A percentile compares a stretch with the other conserved stretches of the same genome.
Evolutionary conservation across 1,139 yeast species (phyloP).

Genomic region (Pichia sp.): DNA sequence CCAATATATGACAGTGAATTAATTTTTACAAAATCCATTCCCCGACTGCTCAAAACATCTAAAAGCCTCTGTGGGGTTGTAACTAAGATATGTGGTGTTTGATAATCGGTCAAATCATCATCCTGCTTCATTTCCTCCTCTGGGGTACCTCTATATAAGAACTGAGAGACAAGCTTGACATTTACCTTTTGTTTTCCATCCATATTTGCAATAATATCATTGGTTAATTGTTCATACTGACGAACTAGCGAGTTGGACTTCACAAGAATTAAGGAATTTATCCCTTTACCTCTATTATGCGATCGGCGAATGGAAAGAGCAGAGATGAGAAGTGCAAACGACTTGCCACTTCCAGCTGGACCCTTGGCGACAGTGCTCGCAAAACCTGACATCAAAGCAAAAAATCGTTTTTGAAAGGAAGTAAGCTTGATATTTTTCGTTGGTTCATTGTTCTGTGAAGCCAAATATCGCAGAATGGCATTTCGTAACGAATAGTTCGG

Average conservation of each 20-base stretch:
- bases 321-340: conserved; percentile 25
- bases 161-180: conserved; percentile 26
- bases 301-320: conserved; percentile 26
- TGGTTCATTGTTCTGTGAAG: conserved; percentile 8
- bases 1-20: conserved; percentile 27
- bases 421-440: conserved; percentile 18
- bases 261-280: conserved; percentile 30
- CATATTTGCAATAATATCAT: conserved; percentile 17
- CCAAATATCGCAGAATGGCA: conserved; percentile 19
- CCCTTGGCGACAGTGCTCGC: conserved; percentile 30
- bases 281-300: conserved; percentile 24
- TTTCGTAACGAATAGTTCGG: conserved; percentile 15
- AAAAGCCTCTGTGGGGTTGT: conserved; percentile 34
- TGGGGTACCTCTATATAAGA: conserved; percentile 27
- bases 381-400: conserved; percentile 23
- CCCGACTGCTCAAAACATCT: conserved; percentile 31
- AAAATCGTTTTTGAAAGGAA: conserved; percentile 26
- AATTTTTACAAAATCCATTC: conserved; percentile 30
- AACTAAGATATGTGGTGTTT: conserved; percentile 31
- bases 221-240: conserved; percentile 23
- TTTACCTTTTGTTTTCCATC: conserved; percentile 4
- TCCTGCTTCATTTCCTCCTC: conserved; percentile 27
- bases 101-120: conserved; percentile 19
- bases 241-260: conserved; percentile 27
- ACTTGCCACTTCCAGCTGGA: conserved; percentile 31